Evolutionary conservation across 2,329 filamentous ascomycete species (phyloP).

Genomic region (Talaromyces pinophilus): DNA sequence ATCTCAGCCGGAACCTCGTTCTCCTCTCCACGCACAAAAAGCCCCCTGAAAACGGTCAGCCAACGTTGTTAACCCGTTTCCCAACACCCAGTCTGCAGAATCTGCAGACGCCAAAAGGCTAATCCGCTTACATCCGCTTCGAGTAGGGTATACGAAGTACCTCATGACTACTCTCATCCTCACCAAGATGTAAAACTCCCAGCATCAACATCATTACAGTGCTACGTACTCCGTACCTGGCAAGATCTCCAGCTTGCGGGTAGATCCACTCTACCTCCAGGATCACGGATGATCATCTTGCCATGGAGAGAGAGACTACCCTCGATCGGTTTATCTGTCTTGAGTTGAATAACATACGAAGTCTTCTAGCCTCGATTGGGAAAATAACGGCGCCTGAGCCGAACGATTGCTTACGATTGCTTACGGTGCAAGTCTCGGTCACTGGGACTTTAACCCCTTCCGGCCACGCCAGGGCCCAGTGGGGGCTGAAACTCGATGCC

Average conservation of each 20-base stretch:
- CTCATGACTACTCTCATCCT: no score
- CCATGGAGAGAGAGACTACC: background rate
- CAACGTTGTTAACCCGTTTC: background rate
- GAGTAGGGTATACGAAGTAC: background rate
- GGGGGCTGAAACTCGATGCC: constrained; percentile 18
- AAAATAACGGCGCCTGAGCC: background rate
- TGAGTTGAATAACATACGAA: background rate
- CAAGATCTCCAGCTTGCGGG: constrained; percentile 13
- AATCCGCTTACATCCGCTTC: background rate
- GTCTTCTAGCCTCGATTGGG: background rate
- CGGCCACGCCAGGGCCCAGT: constrained; percentile 17
- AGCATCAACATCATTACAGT: background rate
- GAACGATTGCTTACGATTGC: background rate
- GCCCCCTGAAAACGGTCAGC: background rate
- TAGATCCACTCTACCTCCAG: constrained; percentile 17
- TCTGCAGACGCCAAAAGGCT: background rate
- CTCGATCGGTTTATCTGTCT: background rate
- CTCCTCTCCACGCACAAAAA: background rate
- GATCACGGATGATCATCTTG: constrained; percentile 10
- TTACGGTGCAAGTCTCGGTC: background rate
- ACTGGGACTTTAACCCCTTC: constrained; percentile 11
- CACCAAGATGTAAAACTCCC: background rate
- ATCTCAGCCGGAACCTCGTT: background rate
- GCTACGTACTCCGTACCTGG: background rate
- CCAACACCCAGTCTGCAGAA: background rate